These are phyloP conservation scores for Violaceomyces palustris DNA, from an alignment of 1,284 basidiomycete genomes.

Conservation along the genomic window DNA sequence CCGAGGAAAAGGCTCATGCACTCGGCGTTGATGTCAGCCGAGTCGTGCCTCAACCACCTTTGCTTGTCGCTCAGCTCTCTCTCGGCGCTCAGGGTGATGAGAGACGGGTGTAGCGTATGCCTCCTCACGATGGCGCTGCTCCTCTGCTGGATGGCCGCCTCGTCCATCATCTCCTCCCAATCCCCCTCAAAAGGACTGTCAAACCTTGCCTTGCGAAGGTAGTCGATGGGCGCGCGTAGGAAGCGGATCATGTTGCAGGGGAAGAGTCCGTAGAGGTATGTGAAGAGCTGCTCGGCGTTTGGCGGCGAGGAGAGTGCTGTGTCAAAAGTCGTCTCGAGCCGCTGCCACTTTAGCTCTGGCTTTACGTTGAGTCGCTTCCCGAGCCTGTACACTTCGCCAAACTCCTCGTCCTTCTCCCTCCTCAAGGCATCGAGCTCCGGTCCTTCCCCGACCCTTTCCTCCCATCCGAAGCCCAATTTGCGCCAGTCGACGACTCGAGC, in stretches of 20 bases:
- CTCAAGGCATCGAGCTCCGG: slow-evolving; percentile 17
- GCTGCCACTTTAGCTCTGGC: slow-evolving; percentile 26
- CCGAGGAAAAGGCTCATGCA: slow-evolving; percentile 56
- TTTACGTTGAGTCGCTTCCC: slow-evolving; percentile 36
- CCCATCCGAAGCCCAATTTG: slow-evolving; percentile 34
- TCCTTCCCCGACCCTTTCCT: slow-evolving; percentile 22
- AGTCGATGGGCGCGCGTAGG: slow-evolving; percentile 63
- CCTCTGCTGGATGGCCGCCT: slow-evolving; percentile 55
- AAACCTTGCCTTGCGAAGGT: slow-evolving; percentile 64
- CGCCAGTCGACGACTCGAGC: slow-evolving; percentile 45
- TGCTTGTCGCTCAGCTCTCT: slow-evolving; percentile 64
- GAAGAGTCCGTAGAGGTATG: slow-evolving; percentile 77
- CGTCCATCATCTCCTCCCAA: slow-evolving; percentile 63
- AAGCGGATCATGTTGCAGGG: slow-evolving; percentile 76
- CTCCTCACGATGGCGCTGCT: slow-evolving; percentile 61
- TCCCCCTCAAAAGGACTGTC: slow-evolving; percentile 54
- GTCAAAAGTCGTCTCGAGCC: slow-evolving; percentile 36
- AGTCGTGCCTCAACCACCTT: slow-evolving; percentile 66
- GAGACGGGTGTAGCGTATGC: slow-evolving; percentile 68
- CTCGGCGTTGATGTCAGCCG: slow-evolving; percentile 66
- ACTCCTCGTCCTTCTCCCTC: slow-evolving; percentile 36
- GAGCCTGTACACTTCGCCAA: slow-evolving; percentile 31
- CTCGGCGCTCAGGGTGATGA: slow-evolving; percentile 64
- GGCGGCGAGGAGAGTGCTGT: slow-evolving; percentile 31
- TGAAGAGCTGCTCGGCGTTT: slow-evolving; percentile 58